phyloP scores from a whole-genome alignment of 352 stramenopile species.

The Thraustotheca clavata region DNA sequence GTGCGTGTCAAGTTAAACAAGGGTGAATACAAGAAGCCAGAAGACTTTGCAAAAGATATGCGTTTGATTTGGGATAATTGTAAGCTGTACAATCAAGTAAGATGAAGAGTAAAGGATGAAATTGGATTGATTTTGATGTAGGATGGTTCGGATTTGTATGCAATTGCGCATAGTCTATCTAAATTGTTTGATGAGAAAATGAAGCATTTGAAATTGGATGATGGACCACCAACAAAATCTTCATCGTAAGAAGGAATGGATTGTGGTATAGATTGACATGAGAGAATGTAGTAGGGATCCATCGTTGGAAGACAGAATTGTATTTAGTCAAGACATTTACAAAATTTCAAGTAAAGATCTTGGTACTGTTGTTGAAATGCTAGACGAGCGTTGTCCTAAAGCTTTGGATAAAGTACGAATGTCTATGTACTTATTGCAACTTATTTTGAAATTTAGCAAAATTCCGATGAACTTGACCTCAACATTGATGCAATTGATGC shows the following conservation, averaged over 20 bases:
- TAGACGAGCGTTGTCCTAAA: constrained; percentile 81
- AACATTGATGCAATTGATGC: constrained; percentile 81
- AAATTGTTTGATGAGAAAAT: constrained; percentile 86
- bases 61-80: constrained; percentile 79
- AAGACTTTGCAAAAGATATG: constrained; percentile 63
- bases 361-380: constrained; percentile 57
- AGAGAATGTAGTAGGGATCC: constrained; percentile 35
- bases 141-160: constrained; percentile 83
- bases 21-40: constrained; percentile 55
- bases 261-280: constrained; percentile 36
- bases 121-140: constrained; percentile 21
- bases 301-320: constrained; percentile 70
- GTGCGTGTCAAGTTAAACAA: constrained; percentile 70
- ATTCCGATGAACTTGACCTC: constrained; percentile 82
- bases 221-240: constrained; percentile 30
- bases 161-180: constrained; percentile 68
- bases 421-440: background rate
- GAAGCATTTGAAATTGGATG: constrained; percentile 75
- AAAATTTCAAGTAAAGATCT: constrained; percentile 71
- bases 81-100: constrained; percentile 31
- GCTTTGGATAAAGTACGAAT: constrained; percentile 61
- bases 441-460: constrained; percentile 31
- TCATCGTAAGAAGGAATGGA: constrained; percentile 42
- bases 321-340: constrained; percentile 87
- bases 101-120: background rate